Conservation (phyloP, 306 rosid genomes). For the Castanea mollissima region DNA sequence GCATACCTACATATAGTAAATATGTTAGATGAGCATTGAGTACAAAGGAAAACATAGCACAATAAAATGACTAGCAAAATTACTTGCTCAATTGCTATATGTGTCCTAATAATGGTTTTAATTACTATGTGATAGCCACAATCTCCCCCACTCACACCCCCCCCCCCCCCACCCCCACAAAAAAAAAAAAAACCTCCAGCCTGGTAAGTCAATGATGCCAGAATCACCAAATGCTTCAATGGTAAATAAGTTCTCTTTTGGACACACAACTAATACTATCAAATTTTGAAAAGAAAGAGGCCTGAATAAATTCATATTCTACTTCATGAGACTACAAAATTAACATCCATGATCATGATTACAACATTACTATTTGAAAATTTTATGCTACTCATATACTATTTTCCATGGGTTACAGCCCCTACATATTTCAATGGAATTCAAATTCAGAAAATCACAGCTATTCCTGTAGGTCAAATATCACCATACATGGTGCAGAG, state of each 20-base stretch:
- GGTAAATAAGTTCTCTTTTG: not conserved
- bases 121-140: not conserved
- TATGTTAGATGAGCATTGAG: not conserved
- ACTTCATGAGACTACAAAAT: not conserved
- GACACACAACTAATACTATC: not conserved
- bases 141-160: too few species aligned
- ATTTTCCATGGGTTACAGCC: not conserved
- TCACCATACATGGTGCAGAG: not conserved
- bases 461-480: not conserved
- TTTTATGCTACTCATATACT: not conserved
- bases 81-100: not conserved
- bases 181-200: too few species aligned
- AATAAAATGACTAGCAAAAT: not conserved
- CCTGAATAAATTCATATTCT: not conserved
- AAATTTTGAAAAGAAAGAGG: not conserved
- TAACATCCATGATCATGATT: not conserved
- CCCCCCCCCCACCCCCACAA: too few species aligned
- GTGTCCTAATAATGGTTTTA: not conserved
- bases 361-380: not conserved
- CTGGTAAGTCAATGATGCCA: too few species aligned
- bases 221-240: not conserved
- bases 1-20: too few species aligned
- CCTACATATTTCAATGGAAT: not conserved
- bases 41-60: not conserved
- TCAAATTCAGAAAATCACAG: not conserved